Base-by-base conservation (phyloP, 495 filamentous ascomycete species). In the Daldinia concentrica region DNA sequence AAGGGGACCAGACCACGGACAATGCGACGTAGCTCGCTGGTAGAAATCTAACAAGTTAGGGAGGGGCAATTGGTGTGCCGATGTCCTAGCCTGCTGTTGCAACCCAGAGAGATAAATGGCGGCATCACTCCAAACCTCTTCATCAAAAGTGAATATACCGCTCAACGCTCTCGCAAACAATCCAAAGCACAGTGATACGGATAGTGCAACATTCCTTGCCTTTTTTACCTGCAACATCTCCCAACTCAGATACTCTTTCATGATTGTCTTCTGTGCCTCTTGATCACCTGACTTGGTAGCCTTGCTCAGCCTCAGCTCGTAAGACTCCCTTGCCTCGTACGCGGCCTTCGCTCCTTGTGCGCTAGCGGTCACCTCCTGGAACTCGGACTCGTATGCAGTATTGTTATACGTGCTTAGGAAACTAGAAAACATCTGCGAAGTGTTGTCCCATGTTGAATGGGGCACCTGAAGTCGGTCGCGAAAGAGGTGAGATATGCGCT, bases 1-100 rank as follows among this genome's bases (percentile, higher is more conserved):
- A 9, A 98, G 83, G 22, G 88, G 85, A 22, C 95, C 94, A 15
- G 92, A 96, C 92, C 93, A 97, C 2, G 95, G 95, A 65, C 94
- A 94, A 78, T 97, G 94, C 15, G 90, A 86, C 2, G 92, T 94
- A 15, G 92, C 93, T 58, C 93, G 86, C 70, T 94, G 89, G 19
- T 83, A 79, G 50, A 82, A 80, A 50, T 84, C 81, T 17, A 84
- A 76, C 64, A 81, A 74, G 41, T 79, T 83, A 27, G 82, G 86
- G 11, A 86, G 74, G 12, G 82, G 52, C 22, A 74, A 62, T 1
- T 68, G 58, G 15, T 72, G 72, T 8, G 80, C 57, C 4, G 62
- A 55, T 6, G 63, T 57, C 60, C 74, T 81, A 62, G 72, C 77
- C 54, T 76, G 75, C 22, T 76, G 75, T 41, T 83, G 81, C 6